phyloP scores from a whole-genome alignment of 2,329 filamentous ascomycete species.

The Dactylellina cionopaga region DNA sequence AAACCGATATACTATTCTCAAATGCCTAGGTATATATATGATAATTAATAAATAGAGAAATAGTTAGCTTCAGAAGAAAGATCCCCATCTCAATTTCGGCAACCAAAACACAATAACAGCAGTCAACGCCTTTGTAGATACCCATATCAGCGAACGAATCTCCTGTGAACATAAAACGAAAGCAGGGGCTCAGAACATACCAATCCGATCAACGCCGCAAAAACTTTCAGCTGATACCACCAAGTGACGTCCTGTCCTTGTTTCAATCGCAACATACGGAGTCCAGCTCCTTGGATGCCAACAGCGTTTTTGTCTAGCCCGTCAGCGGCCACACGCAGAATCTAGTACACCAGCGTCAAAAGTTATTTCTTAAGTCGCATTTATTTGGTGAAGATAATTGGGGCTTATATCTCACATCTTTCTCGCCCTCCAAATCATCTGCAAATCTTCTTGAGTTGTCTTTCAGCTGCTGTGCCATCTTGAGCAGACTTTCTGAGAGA shows the following conservation, averaged over 20 bases:
- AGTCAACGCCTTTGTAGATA: conserved; percentile 29
- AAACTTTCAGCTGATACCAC: conserved; percentile 52
- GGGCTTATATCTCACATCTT: conserved; percentile 66
- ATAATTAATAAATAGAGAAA: neutral
- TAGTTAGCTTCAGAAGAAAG: conserved; percentile 26
- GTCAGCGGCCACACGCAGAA: conserved; percentile 29
- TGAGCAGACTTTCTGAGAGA: conserved; percentile 81
- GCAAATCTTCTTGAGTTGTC: conserved; percentile 77
- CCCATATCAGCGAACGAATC: neutral
- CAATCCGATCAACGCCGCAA: conserved; percentile 48
- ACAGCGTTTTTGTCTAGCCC: conserved; percentile 42
- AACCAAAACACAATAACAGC: conserved; percentile 49
- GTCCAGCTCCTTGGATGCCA: conserved; percentile 41
- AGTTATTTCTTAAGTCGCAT: neutral
- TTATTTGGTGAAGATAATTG: neutral
- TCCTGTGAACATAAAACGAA: neutral
- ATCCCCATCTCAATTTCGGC: conserved; percentile 49
- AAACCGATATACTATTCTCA: neutral
- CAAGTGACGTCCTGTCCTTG: conserved; percentile 49
- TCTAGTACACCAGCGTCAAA: neutral
- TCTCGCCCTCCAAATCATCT: conserved; percentile 74
- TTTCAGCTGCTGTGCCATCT: conserved; percentile 81
- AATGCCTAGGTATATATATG: neutral
- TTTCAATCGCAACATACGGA: conserved; percentile 47
- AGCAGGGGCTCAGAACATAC: conserved; percentile 12